Base-by-base conservation (phyloP, 805 yeast species). In the Ogataea pignaliae region DNA sequence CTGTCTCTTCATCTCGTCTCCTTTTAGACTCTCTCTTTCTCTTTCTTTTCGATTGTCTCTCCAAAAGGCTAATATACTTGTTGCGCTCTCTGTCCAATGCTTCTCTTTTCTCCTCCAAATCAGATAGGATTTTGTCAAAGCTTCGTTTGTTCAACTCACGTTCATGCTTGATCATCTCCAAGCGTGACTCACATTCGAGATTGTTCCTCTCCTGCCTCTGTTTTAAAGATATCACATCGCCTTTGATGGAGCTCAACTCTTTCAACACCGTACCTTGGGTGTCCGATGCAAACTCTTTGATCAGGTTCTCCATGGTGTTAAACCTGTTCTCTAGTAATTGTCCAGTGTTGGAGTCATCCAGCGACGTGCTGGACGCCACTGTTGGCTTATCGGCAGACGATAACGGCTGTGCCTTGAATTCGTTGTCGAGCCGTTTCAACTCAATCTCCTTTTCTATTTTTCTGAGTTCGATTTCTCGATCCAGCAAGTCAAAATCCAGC, bases 121-220 rank as follows among this genome's bases (percentile, higher is more conserved):
- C 63, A 14, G 29, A 29, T 39, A 51, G 51, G 39, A 60, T 17
- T 21, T 49, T 49, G 36, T 57, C 61, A 36, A 60, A 59, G 15
- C 51, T 54, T 28, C 59, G 46, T 36, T 51, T 44, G 34, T 50
- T 54, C 15, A 55, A 41, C 37, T 61, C 62, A 17, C 53, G 49
- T 55, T 84, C 83, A 57, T 73, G 72, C 53, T 75, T 79, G 56
- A 83, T 67, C 60, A 79, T 79, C 51, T 79, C 77, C 62, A 83
- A 75, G 57, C 82, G 88, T 45, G 76, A 74, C 59, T 86, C 91
- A 60, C 83, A 79, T 41, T 75, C 68, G 59, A 86, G 84, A 18
- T 83, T 81, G 49, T 73, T 70, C 18, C 82, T 76, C n/a, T 63
- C 66, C 41, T 62, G 64, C 14, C 55, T 51, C 12, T 53, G 52